A percentile compares a stretch with the other conserved stretches of the same genome.
Conservation (phyloP, 805 yeast genomes). For the Lipomyces japonicus region DNA sequence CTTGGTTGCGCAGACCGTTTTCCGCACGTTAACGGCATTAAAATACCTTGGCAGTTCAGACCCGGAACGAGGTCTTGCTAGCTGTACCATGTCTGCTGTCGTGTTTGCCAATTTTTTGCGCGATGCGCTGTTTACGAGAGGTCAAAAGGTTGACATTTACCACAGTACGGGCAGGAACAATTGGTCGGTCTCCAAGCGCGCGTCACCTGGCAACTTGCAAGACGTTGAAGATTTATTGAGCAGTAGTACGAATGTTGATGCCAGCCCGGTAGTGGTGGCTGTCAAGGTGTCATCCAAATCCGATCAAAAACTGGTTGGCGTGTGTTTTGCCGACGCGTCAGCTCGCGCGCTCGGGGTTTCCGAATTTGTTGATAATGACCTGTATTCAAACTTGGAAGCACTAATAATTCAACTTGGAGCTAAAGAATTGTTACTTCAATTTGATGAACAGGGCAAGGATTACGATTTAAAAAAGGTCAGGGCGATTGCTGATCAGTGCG, state of each 20-base stretch:
- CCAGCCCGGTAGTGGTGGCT: slow-evolving; percentile 55
- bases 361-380: slow-evolving; percentile 83
- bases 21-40: slow-evolving; percentile 76
- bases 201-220: slow-evolving; percentile 89
- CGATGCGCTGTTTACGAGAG: slow-evolving; percentile 63
- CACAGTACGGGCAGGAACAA: slow-evolving; percentile 35
- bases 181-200: slow-evolving; percentile 57
- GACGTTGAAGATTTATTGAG: slow-evolving; percentile 67
- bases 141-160: slow-evolving; percentile 77
- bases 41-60: slow-evolving; percentile 43
- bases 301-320: slow-evolving; percentile 60
- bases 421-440: slow-evolving; percentile 71
- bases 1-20: slow-evolving; percentile 76
- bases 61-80: slow-evolving; percentile 49
- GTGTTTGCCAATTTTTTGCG: slow-evolving; percentile 64
- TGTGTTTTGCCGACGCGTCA: slow-evolving; percentile 73
- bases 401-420: slow-evolving; percentile 84
- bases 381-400: slow-evolving; percentile 81
- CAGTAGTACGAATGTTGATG: slow-evolving; percentile 40
- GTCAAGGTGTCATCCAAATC: slow-evolving; percentile 43
- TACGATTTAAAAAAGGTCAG: slow-evolving; percentile 60
- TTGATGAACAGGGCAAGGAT: slow-evolving; percentile 42
- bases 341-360: slow-evolving; percentile 62
- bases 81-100: slow-evolving; percentile 74
- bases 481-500: slow-evolving; percentile 74